Evolutionary conservation across 345 rosid genomes (phyloP).

Genomic region (Syzygium grande): DNA sequence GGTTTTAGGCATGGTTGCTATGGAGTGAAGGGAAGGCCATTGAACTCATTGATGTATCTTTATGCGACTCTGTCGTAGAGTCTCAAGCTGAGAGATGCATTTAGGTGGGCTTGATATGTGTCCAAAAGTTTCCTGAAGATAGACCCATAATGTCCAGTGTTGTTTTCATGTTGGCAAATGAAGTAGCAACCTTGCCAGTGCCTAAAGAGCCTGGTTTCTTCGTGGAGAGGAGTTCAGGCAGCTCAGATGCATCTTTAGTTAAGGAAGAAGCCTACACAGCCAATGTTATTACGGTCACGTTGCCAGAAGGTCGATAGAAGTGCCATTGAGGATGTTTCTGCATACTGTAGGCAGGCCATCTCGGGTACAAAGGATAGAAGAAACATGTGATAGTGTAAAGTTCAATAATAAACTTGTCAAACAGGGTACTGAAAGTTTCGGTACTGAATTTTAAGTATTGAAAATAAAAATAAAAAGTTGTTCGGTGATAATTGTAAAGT

Average conservation of each 20-base stretch:
- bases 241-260: too few species aligned
- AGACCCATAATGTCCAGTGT: too few species aligned
- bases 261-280: background rate
- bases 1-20: background rate
- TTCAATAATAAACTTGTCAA: too few species aligned
- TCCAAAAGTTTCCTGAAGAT: conserved; percentile 3
- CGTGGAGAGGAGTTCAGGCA: background rate
- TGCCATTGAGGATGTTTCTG: background rate
- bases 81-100: background rate
- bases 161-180: too few species aligned
- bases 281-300: background rate
- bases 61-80: background rate
- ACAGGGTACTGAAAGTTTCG: too few species aligned
- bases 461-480: too few species aligned
- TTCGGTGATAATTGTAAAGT: too few species aligned
- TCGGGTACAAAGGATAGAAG: too few species aligned
- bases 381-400: too few species aligned
- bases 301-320: background rate
- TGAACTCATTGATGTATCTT: conserved; percentile 2
- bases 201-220: conserved; percentile 16
- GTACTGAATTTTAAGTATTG: too few species aligned
- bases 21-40: conserved; percentile 6
- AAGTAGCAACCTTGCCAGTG: background rate
- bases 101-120: conserved; percentile 9
- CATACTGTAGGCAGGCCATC: background rate